Base-by-base conservation (phyloP, 2,329 filamentous ascomycete genomes). In the Rutstroemia sp. region DNA sequence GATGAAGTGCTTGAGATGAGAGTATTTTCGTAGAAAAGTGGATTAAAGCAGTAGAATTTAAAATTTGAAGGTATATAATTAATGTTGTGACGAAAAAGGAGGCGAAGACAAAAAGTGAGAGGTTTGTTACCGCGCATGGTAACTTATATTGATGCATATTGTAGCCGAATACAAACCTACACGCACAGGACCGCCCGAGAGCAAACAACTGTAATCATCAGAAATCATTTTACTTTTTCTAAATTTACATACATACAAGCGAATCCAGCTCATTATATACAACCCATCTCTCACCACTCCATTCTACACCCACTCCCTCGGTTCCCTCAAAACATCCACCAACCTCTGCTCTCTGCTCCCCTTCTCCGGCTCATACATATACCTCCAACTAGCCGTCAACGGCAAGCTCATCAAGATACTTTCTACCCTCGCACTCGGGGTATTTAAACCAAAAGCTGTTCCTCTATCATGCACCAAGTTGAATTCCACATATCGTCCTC, bases 331-430 rank as follows among this genome's bases (percentile, higher is more conserved):
- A 49, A 86, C 87, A 58, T 92, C 85, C 49, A 96, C 77, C 60
- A 97, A 73, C 62, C 90, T 80, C 71, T 88, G 87, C 75, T 99
- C 94, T 61, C 85, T 74, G 70, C 82, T 87, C 58, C 84, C 85
- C 62, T 85, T 85, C 67, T 86, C 84, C 0, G 89, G 88, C 70
- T 86, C 82, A 72, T 96, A 88, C 92, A 96, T 96, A 72, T 99
- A 99, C 69, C 87, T 84, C 94, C 94, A 99, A 65, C 85, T 83
- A 23, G 94, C 94, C 14, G 92, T 97, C 62, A 95, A 77, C 5
- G 94, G 94, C 70, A 99, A 75, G 73, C 90, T 96, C 91, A 99
- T 97, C 63, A 99, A 75, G 58, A 99, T 99, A 71, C 92, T 96
- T 78, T 99, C 94, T 2, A 99, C 85, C 60, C 94, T 81, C 5